Evolutionary conservation across 352 stramenopile species (phyloP).

Genomic region (Globisporangium parvum): DNA sequence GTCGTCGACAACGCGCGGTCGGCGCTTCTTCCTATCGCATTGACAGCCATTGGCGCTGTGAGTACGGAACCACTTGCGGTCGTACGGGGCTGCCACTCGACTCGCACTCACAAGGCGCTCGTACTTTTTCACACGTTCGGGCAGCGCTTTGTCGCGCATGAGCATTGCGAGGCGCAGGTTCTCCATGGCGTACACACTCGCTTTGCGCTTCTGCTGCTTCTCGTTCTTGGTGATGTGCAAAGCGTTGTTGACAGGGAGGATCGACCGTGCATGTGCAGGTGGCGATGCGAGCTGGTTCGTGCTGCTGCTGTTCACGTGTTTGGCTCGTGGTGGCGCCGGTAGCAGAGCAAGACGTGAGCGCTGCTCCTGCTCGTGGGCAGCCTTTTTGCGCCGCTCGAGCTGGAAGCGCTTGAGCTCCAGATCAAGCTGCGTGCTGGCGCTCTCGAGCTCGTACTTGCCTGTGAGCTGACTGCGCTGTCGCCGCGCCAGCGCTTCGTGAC

Average conservation of each 20-base stretch:
- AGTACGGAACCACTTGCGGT: too few relatives aligned
- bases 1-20: slow-evolving; percentile 61
- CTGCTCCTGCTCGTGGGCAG: slow-evolving; percentile 1
- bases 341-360: slow-evolving; percentile 11
- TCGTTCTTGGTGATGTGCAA: background rate
- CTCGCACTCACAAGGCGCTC: background rate
- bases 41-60: background rate
- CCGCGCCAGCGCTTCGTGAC: slow-evolving; percentile 91
- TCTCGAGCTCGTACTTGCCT: slow-evolving; percentile 50
- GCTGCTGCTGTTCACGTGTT: slow-evolving; percentile 19
- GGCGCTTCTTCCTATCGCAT: slow-evolving; percentile 34
- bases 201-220: slow-evolving; percentile 11
- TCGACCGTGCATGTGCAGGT: background rate
- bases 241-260: background rate
- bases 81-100: too few relatives aligned
- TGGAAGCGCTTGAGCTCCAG: slow-evolving; percentile 44
- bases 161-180: slow-evolving; percentile 49
- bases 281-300: slow-evolving; percentile 13
- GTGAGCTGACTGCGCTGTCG: slow-evolving; percentile 69
- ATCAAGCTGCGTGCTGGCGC: slow-evolving; percentile 32
- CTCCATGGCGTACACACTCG: slow-evolving; percentile 52
- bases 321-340: background rate
- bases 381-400: slow-evolving; percentile 22
- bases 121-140: slow-evolving; percentile 35
- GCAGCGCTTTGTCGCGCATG: slow-evolving; percentile 35